phyloP scores from a whole-genome alignment of 495 filamentous ascomycete genomes.

The Xylaria longipes region DNA sequence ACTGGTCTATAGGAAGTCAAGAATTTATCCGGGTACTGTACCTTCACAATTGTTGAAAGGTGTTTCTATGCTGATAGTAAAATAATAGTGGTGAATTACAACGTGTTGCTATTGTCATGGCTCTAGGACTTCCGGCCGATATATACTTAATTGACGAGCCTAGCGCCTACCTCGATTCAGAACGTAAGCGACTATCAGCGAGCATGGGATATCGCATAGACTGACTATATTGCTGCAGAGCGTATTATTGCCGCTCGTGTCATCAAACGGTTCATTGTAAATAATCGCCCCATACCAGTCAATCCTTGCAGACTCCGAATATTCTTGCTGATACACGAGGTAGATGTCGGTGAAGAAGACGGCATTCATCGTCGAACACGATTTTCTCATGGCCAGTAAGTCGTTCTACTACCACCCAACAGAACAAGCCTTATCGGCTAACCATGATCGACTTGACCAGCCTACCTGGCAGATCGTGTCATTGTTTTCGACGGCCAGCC shows the following conservation, averaged over 20 bases:
- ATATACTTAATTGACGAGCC: constrained; percentile 99
- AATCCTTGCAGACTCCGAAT: not conserved
- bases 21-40: constrained; percentile 74
- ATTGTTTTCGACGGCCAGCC: constrained; percentile 97
- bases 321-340: not conserved
- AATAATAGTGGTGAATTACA: constrained; percentile 87
- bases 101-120: constrained; percentile 95
- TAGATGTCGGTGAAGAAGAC: constrained; percentile 98
- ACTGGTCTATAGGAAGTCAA: constrained; percentile 72
- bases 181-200: constrained; percentile 53
- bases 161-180: constrained; percentile 93
- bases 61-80: not conserved
- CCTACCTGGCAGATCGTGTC: constrained; percentile 95
- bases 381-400: constrained; percentile 93
- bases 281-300: not conserved
- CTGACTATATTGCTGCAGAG: constrained; percentile 44
- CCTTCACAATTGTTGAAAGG: not conserved
- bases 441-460: constrained; percentile 36
- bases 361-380: constrained; percentile 98
- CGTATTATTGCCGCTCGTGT: constrained; percentile 96
- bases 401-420: not conserved
- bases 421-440: not conserved
- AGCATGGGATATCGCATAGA: not conserved
- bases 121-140: constrained; percentile 93
- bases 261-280: constrained; percentile 92